Base-by-base conservation (phyloP, 2,329 filamentous ascomycete genomes). In the Ophiosphaerella korrae region DNA sequence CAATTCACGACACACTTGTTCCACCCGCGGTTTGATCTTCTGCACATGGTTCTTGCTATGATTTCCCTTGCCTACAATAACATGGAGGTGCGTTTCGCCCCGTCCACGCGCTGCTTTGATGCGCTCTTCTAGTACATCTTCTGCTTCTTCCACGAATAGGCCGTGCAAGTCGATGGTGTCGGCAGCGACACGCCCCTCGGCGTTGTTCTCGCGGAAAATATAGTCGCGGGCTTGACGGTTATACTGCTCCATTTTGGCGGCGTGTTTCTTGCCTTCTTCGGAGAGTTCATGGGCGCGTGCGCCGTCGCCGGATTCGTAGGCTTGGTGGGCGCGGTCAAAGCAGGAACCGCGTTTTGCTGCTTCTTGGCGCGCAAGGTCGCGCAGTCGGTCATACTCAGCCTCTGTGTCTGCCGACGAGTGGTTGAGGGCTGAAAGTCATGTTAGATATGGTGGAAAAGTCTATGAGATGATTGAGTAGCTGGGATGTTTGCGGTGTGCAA, bases 201-300 rank as follows among this genome's bases (percentile, higher is more conserved):
- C 87, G 72, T 97, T 97, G 79, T 97, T 97, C 77, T 93, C 91
- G 35, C 92, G 88, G 79, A 99, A 97, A 71, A 97, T 97, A 75
- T 84, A 96, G 52, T 97, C 90, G 52, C 90, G 90, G 1, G 94
- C 94, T 74, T 96, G 91, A 59, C 84, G 86, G 80, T 97, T 97
- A 78, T 92, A 95, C 53, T 88, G 81, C 60, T 95, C 90, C 85
- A 95, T 94, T 71, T 88, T 84, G 51, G 85, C 84, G 36, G 88
- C 92, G 74, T 97, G 92, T 38, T 79, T 75, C 76, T 97, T 96
- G 68, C 89, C 90, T 75, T 96, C 84, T 66, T 94, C 86, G 34
- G 88, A 92, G 45, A 96, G 82, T 48, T 89, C 78, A 74, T 97
- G 92, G 43, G 94, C 94, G n/a, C 72, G 78, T 14, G 84, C 90